A percentile compares a stretch with the other conserved stretches of the same genome.
phyloP scores from a whole-genome alignment of 148 eudicot species.

The Chenopodium formosanum region DNA sequence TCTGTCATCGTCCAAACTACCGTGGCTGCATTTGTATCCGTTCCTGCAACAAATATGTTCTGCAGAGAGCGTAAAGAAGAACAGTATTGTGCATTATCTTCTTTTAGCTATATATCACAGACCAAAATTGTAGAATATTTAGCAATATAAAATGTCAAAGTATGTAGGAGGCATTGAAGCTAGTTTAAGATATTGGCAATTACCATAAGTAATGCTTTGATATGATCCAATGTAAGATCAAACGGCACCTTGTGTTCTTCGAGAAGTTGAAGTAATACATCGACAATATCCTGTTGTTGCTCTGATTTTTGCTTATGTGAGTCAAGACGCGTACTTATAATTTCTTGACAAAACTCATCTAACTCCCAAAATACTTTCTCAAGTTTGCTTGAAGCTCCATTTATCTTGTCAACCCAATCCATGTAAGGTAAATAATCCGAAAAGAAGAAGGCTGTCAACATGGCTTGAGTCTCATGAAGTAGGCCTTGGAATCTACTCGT shows the following conservation, averaged over 20 bases:
- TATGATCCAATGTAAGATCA: slow-evolving; percentile 8
- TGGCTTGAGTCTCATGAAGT: background rate
- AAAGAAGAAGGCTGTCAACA: slow-evolving; percentile 1
- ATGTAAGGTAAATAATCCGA: slow-evolving; percentile 15
- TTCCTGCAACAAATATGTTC: slow-evolving; percentile 35
- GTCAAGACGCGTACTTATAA: slow-evolving; percentile 5
- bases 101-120: too few species aligned
- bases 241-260: background rate
- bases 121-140: background rate
- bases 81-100: too few species aligned
- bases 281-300: slow-evolving; percentile 10
- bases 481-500: slow-evolving; percentile 2
- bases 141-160: background rate
- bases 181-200: background rate
- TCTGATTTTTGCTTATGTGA: background rate
- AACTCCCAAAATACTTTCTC: slow-evolving; percentile 1
- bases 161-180: too few species aligned
- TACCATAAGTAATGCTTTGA: slow-evolving; percentile 27
- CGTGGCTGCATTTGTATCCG: slow-evolving; percentile 31
- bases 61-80: background rate
- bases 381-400: slow-evolving; percentile 7
- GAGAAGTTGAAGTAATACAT: slow-evolving; percentile 15
- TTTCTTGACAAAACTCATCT: slow-evolving; percentile 2
- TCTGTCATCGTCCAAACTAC: slow-evolving; percentile 41
- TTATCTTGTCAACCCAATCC: slow-evolving; percentile 12